phyloP scores from a whole-genome alignment of 192 early-diverging fungal species.

The Gaertneriomyces sp. region DNA sequence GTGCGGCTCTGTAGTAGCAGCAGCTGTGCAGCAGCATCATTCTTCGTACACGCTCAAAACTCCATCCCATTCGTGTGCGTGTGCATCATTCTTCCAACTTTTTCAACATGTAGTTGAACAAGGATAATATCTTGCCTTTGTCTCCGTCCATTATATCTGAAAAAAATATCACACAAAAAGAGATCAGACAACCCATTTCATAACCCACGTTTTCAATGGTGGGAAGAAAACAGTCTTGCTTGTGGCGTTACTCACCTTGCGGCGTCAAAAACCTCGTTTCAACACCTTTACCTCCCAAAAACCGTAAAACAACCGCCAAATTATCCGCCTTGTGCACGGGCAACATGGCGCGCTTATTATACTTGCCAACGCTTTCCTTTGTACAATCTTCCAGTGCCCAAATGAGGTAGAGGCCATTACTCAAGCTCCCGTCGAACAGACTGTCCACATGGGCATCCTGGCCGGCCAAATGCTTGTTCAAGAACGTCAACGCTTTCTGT shows the following conservation, averaged over 20 bases:
- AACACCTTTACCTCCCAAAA: constrained; percentile 40
- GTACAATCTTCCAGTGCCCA: constrained; percentile 45
- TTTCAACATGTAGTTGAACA: constrained; percentile 51
- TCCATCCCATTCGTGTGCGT: too few relatives aligned
- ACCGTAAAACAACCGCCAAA: constrained; percentile 41
- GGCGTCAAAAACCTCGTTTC: constrained; percentile 36
- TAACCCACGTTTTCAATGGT: neutral
- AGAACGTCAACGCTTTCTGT: constrained; percentile 46
- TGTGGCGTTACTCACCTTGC: constrained; percentile 38
- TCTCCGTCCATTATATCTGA: constrained; percentile 49
- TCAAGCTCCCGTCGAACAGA: constrained; percentile 29
- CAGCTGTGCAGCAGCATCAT: too few relatives aligned
- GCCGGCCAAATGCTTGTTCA: constrained; percentile 41
- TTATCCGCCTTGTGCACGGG: constrained; percentile 53
- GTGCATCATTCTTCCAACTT: constrained; percentile 9
- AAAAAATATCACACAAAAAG: neutral
- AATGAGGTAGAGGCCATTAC: constrained; percentile 47
- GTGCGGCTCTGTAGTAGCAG: too few relatives aligned
- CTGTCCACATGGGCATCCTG: constrained; percentile 39
- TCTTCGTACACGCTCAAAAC: too few relatives aligned
- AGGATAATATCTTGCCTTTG: constrained; percentile 45
- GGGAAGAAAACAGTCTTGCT: too few relatives aligned
- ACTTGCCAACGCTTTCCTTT: constrained; percentile 45
- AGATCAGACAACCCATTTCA: neutral
- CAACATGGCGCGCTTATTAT: constrained; percentile 50